phyloP scores from a whole-genome alignment of 495 filamentous ascomycete species.

The Cryomyces minteri region DNA sequence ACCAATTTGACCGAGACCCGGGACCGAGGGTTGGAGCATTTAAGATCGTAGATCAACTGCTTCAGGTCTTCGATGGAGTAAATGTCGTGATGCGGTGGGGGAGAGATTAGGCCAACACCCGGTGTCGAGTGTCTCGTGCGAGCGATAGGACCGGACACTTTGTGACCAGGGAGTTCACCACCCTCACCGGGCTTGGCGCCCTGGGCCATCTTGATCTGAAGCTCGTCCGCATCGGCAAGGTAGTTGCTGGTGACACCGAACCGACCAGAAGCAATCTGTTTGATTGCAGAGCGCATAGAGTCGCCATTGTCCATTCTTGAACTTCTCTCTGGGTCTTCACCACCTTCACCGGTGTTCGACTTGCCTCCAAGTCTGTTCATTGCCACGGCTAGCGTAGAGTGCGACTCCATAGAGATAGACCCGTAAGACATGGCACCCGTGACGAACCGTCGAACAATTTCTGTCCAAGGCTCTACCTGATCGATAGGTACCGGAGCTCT shows the following conservation, averaged over 20 bases:
- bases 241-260: conserved; percentile 98
- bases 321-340: conserved; percentile 89
- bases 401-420: conserved; percentile 98
- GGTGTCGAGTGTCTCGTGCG: conserved; percentile 96
- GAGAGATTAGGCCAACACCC: conserved; percentile 96
- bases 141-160: conserved; percentile 92
- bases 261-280: conserved; percentile 93
- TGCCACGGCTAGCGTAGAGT: conserved; percentile 90
- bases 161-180: conserved; percentile 95
- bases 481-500: conserved; percentile 78
- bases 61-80: conserved; percentile 99
- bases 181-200: conserved; percentile 98
- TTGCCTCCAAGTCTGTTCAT: conserved; percentile 98
- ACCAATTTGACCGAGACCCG: conserved; percentile 98
- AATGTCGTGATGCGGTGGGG: conserved; percentile 96
- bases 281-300: conserved; percentile 97
- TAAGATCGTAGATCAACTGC: conserved; percentile 96
- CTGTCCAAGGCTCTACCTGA: conserved; percentile 97
- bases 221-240: conserved; percentile 92
- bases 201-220: conserved; percentile 99
- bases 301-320: conserved; percentile 79
- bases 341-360: conserved; percentile 98
- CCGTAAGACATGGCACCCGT: conserved; percentile 99
- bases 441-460: conserved; percentile 93
- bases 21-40: conserved; percentile 89